Conservation (phyloP, 2,329 filamentous ascomycete genomes). For the Penicillium aurantiogriseum region DNA sequence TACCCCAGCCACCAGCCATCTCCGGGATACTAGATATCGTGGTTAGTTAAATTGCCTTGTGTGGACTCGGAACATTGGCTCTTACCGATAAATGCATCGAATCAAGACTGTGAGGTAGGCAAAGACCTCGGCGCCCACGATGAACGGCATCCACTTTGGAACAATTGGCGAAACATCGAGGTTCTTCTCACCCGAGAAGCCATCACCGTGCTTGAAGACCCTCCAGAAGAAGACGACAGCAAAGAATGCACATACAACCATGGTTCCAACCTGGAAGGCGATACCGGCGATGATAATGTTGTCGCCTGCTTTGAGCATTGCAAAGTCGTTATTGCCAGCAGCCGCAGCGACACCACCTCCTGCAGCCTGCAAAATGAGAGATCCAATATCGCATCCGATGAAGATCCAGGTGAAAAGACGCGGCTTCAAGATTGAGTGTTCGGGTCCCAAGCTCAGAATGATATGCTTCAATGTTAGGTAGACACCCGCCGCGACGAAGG, state of each 20-base stretch:
- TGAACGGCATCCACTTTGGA: slow-evolving; percentile 23
- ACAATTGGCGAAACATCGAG: slow-evolving; percentile 20
- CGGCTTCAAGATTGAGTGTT: slow-evolving; percentile 49
- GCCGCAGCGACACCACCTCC: slow-evolving; percentile 59
- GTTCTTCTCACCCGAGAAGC: slow-evolving; percentile 28
- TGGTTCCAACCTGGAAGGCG: slow-evolving; percentile 55
- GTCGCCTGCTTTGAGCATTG: slow-evolving; percentile 49
- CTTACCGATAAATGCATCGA: slow-evolving; percentile 46
- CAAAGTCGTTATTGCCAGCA: slow-evolving; percentile 38
- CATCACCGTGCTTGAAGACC: slow-evolving; percentile 28
- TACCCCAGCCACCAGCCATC: slow-evolving; percentile 53
- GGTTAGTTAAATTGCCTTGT: slow-evolving; percentile 5
- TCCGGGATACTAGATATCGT: slow-evolving; percentile 44
- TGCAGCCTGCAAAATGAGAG: slow-evolving; percentile 58
- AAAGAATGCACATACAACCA: slow-evolving; percentile 39
- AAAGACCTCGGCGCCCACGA: slow-evolving; percentile 32
- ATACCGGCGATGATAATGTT: slow-evolving; percentile 60
- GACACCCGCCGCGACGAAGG: slow-evolving; percentile 55
- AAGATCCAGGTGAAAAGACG: slow-evolving; percentile 59
- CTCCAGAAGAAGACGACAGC: slow-evolving; percentile 49
- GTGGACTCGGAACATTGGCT: neutral
- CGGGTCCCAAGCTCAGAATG: slow-evolving; percentile 54
- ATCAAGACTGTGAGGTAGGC: slow-evolving; percentile 44
- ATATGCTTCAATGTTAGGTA: slow-evolving; percentile 59
- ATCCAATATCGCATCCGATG: slow-evolving; percentile 58